Conservation (phyloP, 73 alveolate species). For the Uronychia binucleata region DNA sequence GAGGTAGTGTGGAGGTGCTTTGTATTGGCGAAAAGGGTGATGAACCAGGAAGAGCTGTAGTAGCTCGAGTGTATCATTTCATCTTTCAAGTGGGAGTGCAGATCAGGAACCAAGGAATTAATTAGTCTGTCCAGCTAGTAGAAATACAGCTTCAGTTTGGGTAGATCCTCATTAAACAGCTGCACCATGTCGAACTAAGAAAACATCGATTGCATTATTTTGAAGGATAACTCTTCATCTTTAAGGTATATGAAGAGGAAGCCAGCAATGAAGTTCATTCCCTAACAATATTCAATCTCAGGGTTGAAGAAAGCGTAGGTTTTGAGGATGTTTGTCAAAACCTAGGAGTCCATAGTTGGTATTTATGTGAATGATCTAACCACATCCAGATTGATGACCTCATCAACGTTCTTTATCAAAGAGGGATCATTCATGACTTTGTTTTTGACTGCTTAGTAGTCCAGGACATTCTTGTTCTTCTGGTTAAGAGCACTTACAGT, state of each 20-base stretch:
- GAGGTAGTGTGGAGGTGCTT: too few relatives aligned
- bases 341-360: slow-evolving; percentile 22
- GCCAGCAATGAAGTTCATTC: slow-evolving; percentile 96
- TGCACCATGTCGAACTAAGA: slow-evolving; percentile 64
- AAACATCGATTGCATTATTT: slow-evolving; percentile 58
- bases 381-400: slow-evolving; percentile 63
- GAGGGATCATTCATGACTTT: slow-evolving; percentile 11
- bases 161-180: slow-evolving; percentile 70
- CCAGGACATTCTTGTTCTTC: neutral
- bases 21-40: slow-evolving; percentile 82
- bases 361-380: slow-evolving; percentile 53
- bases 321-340: slow-evolving; percentile 68
- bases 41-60: slow-evolving; percentile 89
- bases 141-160: slow-evolving; percentile 81
- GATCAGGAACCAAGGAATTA: slow-evolving; percentile 77
- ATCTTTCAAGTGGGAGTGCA: slow-evolving; percentile 75
- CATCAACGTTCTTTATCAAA: slow-evolving; percentile 16
- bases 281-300: slow-evolving; percentile 92
- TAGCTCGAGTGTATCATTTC: slow-evolving; percentile 57
- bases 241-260: slow-evolving; percentile 73
- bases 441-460: neutral
- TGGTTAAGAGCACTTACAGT: slow-evolving; percentile 13
- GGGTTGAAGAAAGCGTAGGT: slow-evolving; percentile 88
- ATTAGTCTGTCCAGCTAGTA: slow-evolving; percentile 89
- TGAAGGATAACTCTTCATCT: slow-evolving; percentile 85